These are phyloP conservation scores for Pseudocercospora macadamiae DNA, from an alignment of 2,329 filamentous ascomycete genomes.

Conservation along the genomic window DNA sequence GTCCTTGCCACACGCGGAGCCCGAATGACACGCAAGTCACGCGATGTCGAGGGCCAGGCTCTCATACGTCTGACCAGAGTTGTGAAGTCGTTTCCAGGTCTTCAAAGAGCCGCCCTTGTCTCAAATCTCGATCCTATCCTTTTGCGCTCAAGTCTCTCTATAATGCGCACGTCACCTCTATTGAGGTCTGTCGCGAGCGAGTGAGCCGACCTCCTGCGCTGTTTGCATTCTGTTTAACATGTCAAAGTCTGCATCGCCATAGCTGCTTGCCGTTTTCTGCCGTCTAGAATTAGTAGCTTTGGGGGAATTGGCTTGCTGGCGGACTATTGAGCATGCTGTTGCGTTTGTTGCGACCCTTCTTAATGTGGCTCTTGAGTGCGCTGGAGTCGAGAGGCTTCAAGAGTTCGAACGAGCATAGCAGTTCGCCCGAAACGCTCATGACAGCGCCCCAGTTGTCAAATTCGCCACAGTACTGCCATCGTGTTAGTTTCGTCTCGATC, in stretches of 20 bases:
- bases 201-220: not conserved
- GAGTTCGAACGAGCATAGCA: slow-evolving; percentile 95
- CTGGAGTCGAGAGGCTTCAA: slow-evolving; percentile 95
- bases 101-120: not conserved
- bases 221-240: not conserved
- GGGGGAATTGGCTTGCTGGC: slow-evolving; percentile 55
- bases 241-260: not conserved
- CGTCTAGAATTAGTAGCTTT: slow-evolving; percentile 49
- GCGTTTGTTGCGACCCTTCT: slow-evolving; percentile 93
- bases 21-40: not conserved
- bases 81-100: not conserved
- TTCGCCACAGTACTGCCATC: slow-evolving; percentile 75
- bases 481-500: not conserved
- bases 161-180: not conserved
- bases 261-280: not conserved
- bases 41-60: not conserved
- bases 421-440: slow-evolving; percentile 93
- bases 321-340: slow-evolving; percentile 96
- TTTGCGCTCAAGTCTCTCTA: not conserved
- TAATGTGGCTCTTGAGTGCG: slow-evolving; percentile 96
- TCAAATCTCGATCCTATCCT: not conserved
- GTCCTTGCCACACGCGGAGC: not conserved
- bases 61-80: not conserved
- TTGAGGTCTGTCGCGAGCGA: not conserved
- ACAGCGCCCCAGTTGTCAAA: slow-evolving; percentile 99